Conservation (phyloP, 805 yeast species). For the Candida nemodendra region DNA sequence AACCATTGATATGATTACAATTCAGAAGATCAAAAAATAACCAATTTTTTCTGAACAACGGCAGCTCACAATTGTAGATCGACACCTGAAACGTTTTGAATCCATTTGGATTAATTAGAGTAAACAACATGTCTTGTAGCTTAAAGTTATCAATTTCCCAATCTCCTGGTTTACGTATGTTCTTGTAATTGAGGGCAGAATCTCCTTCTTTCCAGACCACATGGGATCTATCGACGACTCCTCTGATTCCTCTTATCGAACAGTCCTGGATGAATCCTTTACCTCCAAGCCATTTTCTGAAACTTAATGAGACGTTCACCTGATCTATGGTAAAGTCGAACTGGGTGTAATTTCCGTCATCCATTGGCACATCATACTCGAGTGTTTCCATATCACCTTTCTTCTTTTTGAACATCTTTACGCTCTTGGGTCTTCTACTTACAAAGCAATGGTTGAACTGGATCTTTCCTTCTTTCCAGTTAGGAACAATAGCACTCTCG, state of each 20-base stretch:
- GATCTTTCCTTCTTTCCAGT: slow-evolving; percentile 86
- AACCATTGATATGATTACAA: slow-evolving; percentile 83
- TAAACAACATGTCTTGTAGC: slow-evolving; percentile 82
- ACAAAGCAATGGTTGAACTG: slow-evolving; percentile 83
- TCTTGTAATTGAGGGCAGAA: slow-evolving; percentile 78
- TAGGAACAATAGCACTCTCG: slow-evolving; percentile 92
- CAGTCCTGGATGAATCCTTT: slow-evolving; percentile 80
- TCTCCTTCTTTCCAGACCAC: slow-evolving; percentile 80
- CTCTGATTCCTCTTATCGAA: slow-evolving; percentile 82
- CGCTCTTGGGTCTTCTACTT: slow-evolving; percentile 68
- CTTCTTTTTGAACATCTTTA: slow-evolving; percentile 32
- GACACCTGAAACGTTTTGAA: slow-evolving; percentile 86
- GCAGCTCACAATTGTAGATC: slow-evolving; percentile 80
- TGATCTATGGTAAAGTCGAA: slow-evolving; percentile 89
- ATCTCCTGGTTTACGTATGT: slow-evolving; percentile 79
- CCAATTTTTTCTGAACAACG: slow-evolving; percentile 88
- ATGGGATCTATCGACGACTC: slow-evolving; percentile 88
- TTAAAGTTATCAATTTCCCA: slow-evolving; percentile 84
- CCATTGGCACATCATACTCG: slow-evolving; percentile 43
- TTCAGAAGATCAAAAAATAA: slow-evolving; percentile 81
- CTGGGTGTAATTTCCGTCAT: slow-evolving; percentile 95
- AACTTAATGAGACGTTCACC: slow-evolving; percentile 74
- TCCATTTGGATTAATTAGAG: slow-evolving; percentile 74
- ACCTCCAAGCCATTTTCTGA: slow-evolving; percentile 87
- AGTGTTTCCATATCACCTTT: slow-evolving; percentile 1